Evolutionary conservation across 257 asterid genomes (phyloP).

Genomic region (Galeopsis tetrahit): DNA sequence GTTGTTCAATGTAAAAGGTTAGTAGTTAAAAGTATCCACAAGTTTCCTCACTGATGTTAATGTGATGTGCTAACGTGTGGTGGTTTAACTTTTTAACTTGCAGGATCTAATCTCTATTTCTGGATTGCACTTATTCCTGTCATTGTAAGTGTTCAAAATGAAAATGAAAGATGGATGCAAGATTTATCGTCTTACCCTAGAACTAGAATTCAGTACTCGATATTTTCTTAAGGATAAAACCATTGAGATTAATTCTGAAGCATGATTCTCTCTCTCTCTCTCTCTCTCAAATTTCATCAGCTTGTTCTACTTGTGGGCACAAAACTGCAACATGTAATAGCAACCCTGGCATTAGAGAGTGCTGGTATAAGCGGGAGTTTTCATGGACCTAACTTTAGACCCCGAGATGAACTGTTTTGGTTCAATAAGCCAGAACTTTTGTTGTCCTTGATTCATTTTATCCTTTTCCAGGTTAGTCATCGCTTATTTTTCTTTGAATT

Average conservation of each 20-base stretch:
- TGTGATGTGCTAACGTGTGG: conserved; percentile 28
- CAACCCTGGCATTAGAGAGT: conserved; percentile 95
- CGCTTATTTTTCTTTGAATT: conserved; percentile 9
- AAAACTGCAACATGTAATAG: conserved; percentile 92
- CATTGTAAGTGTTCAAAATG: conserved; percentile 60
- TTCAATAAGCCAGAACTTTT: conserved; percentile 86
- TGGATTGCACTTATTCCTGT: conserved; percentile 97
- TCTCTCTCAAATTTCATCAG: conserved; percentile 42
- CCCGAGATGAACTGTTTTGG: conserved; percentile 95
- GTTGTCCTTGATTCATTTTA: conserved; percentile 79
- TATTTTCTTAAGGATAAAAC: background rate
- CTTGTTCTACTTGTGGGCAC: conserved; percentile 91
- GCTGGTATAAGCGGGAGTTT: conserved; percentile 70
- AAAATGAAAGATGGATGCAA: background rate
- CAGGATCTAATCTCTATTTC: conserved; percentile 98
- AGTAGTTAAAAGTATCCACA: conserved; percentile 13
- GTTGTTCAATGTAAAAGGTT: conserved; percentile 89
- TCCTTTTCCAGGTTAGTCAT: conserved; percentile 88
- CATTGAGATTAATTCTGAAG: background rate
- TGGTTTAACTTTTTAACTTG: conserved; percentile 33
- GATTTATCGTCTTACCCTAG: background rate
- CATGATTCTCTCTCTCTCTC: background rate
- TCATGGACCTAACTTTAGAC: conserved; percentile 67
- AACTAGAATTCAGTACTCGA: conserved; percentile 7
- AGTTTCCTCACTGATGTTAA: background rate